Percentiles rank a stretch among this genome's conserved stretches.
Evolutionary conservation across 2,329 filamentous ascomycete genomes (phyloP).

Genomic region (Coniochaeta sp.): DNA sequence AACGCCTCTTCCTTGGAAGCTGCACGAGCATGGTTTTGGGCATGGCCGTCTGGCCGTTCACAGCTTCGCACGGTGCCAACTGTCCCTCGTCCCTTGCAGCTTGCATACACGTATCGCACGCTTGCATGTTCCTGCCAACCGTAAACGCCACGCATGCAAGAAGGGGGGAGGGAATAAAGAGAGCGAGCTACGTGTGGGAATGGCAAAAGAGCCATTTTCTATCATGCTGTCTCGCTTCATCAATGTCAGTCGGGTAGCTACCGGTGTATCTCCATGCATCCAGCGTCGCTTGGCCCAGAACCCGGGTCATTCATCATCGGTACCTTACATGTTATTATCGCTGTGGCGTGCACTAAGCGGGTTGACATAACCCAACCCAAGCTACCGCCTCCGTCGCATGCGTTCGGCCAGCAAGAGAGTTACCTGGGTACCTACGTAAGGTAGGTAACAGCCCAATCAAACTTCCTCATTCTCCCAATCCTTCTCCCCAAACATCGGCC

Average conservation of each 20-base stretch:
- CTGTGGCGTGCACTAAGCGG: not conserved
- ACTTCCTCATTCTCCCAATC: constrained; percentile 63
- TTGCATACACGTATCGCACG: constrained; percentile 10
- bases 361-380: not conserved
- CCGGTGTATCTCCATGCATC: not conserved
- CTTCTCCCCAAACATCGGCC: constrained; percentile 53
- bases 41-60: not conserved
- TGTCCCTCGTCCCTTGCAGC: constrained; percentile 16
- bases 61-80: not conserved
- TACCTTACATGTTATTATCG: not conserved
- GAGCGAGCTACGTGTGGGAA: not conserved
- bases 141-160: not conserved
- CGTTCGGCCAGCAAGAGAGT: not conserved
- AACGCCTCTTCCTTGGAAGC: too few species aligned
- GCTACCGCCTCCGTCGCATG: not conserved
- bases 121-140: constrained; percentile 1
- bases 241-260: not conserved
- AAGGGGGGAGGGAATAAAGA: not conserved
- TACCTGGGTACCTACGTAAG: too few species aligned
- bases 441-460: constrained; percentile 14
- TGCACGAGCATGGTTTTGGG: not conserved
- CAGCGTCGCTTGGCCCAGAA: not conserved
- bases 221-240: not conserved
- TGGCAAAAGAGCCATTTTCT: not conserved
- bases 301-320: not conserved